phyloP scores from a whole-genome alignment of 2,329 filamentous ascomycete genomes.

The Pseudogymnoascus sp. region DNA sequence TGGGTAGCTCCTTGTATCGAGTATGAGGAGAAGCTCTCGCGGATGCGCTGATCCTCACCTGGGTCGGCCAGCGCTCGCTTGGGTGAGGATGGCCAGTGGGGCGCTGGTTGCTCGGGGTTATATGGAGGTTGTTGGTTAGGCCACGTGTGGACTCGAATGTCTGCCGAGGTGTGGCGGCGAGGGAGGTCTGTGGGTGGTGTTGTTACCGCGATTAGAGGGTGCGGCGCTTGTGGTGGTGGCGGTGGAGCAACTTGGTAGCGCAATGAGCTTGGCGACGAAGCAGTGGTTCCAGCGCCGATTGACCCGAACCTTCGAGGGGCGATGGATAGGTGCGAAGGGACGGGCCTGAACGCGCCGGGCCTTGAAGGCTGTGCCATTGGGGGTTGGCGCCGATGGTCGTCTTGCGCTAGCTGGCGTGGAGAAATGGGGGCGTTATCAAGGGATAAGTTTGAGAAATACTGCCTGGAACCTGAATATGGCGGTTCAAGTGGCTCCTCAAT shows the following conservation, averaged over 20 bases:
- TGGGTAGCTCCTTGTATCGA: slow-evolving; percentile 38
- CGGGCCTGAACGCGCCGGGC: slow-evolving; percentile 64
- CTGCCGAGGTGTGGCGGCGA: slow-evolving; percentile 86
- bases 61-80: slow-evolving; percentile 41
- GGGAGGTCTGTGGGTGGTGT: slow-evolving; percentile 62
- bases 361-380: slow-evolving; percentile 53
- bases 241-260: slow-evolving; percentile 51
- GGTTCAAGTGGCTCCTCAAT: slow-evolving; percentile 62
- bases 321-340: slow-evolving; percentile 74
- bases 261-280: slow-evolving; percentile 67
- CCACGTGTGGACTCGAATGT: slow-evolving; percentile 86
- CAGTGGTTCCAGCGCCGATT: slow-evolving; percentile 60
- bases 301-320: slow-evolving; percentile 78
- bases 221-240: slow-evolving; percentile 49
- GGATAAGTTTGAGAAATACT: slow-evolving; percentile 54
- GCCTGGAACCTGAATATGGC: slow-evolving; percentile 55
- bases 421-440: slow-evolving; percentile 75
- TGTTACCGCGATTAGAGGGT: slow-evolving; percentile 57
- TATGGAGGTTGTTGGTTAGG: slow-evolving; percentile 62
- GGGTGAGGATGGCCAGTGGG: slow-evolving; percentile 62
- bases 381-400: slow-evolving; percentile 70
- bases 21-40: slow-evolving; percentile 57
- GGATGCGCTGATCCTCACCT: slow-evolving; percentile 51
- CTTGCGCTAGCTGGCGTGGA: slow-evolving; percentile 77
- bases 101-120: slow-evolving; percentile 53